These are phyloP conservation scores for Fusarium dimerum DNA, from an alignment of 2,329 filamentous ascomycete species.

Conservation along the genomic window DNA sequence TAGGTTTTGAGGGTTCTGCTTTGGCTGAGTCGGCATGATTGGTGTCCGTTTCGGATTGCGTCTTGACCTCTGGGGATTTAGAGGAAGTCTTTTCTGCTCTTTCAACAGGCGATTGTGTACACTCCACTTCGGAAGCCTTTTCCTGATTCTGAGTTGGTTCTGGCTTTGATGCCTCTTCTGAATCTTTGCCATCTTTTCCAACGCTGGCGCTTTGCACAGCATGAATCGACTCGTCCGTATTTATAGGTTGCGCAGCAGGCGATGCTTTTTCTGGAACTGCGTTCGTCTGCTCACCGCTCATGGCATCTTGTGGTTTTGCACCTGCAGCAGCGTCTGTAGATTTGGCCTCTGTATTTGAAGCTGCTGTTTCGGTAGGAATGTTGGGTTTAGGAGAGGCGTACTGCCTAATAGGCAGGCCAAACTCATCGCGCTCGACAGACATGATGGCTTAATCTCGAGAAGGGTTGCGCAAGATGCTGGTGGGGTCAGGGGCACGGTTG, in stretches of 20 bases:
- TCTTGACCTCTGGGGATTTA: constrained; percentile 7
- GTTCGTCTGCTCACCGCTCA: constrained; percentile 8
- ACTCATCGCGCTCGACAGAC: constrained; percentile 56
- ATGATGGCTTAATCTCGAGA: constrained; percentile 21
- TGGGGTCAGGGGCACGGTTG: constrained; percentile 9
- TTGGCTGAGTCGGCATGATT: neutral
- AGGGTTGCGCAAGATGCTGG: constrained; percentile 3
- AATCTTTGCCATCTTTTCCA: neutral
- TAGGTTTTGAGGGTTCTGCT: constrained; percentile 4
- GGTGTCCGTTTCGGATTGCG: neutral
- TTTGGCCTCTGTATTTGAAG: neutral
- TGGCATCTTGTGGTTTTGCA: constrained; percentile 2
- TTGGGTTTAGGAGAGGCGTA: constrained; percentile 37
- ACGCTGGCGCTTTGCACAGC: neutral
- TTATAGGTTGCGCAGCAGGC: constrained; percentile 7
- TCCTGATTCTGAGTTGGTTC: neutral
- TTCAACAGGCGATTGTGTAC: neutral
- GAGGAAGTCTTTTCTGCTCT: neutral
- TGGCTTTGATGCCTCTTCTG: neutral
- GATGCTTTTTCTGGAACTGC: constrained; percentile 3
- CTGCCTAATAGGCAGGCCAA: constrained; percentile 66
- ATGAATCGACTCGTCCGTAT: constrained; percentile 40
- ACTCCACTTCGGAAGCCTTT: neutral
- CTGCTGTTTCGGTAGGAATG: constrained; percentile 14
- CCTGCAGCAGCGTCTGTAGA: constrained; percentile 6